Percentiles rank a stretch among this genome's conserved stretches.
phyloP scores from a whole-genome alignment of 331 rosid genomes.

The Quercus tomentella region DNA sequence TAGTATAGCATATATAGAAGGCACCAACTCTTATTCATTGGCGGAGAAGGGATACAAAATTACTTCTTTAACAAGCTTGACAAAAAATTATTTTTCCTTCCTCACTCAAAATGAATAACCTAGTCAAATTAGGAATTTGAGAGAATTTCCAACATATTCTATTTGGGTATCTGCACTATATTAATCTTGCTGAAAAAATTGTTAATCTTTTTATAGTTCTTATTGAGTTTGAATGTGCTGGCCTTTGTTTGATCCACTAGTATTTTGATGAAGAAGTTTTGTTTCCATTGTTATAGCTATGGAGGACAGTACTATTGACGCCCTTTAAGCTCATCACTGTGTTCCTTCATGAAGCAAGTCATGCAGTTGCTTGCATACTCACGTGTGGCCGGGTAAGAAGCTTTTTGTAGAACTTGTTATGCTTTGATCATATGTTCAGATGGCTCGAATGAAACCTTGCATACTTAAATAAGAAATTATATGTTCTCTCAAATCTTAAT shows the following conservation, averaged over 20 bases:
- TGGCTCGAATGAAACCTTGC: not conserved
- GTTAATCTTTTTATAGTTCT: not conserved
- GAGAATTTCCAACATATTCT: not conserved
- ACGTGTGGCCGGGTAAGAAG: constrained; percentile 82
- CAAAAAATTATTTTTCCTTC: too few relatives aligned
- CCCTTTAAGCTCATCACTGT: constrained; percentile 98
- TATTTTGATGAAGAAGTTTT: constrained; percentile 26
- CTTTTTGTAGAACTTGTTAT: constrained; percentile 7
- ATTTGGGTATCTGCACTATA: not conserved
- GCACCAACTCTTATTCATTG: too few relatives aligned
- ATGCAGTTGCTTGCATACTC: constrained; percentile 89
- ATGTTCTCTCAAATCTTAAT: not conserved
- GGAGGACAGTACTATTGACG: constrained; percentile 81
- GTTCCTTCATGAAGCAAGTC: constrained; percentile 92
- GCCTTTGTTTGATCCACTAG: constrained; percentile 3
- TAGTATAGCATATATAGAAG: too few relatives aligned
- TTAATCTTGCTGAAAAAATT: constrained; percentile 1
- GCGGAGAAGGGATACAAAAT: too few relatives aligned
- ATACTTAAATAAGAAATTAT: not conserved
- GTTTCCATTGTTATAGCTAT: constrained; percentile 53
- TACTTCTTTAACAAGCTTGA: too few relatives aligned
- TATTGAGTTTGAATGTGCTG: constrained; percentile 12
- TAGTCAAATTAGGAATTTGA: too few relatives aligned
- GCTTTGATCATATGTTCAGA: constrained; percentile 17
- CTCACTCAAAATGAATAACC: too few relatives aligned